Base-by-base conservation (phyloP, 306 rosid genomes). In the Prunus mira region DNA sequence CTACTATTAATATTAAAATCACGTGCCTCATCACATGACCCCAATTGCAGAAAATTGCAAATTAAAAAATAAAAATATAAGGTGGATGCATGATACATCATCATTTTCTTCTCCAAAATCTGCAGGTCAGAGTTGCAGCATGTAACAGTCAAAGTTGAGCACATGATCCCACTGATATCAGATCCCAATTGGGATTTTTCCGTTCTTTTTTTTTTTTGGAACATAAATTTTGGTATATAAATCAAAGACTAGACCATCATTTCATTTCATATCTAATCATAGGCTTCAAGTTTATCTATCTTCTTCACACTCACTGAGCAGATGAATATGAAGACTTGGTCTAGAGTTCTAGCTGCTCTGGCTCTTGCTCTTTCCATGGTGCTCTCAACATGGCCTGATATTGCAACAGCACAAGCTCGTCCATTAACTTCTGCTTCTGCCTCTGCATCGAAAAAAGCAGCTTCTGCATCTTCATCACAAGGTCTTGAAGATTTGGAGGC, bases 1-100 rank as follows among this genome's bases (percentile, higher is more conserved):
- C 55, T 52, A 30, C 5, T 78, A 68, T 63, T 38, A 83, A 68
- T 67, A 61, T 66, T 73, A 82, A n/a, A 24, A 79, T 72, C 96
- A 88, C 86, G 86, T 88, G 96, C 87, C 77, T 58, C 28, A 71
- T 82, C 89, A 88, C 93, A 85, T 88, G 91, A 81, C 28, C 69
- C 56, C 68, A 45, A 46, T 64, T 19, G 60, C 68, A 54, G 50
- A 72, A 68, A 12, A 71, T 7, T 38, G 43, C 43, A 38, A 7
- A 38, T 7, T 1, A 38, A 38, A 38, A 38, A 7, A 38, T 38
- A 38, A 1, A 38, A 38, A 38, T 38, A 7, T 7, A 38, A 7
- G 43, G 43, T 38, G 9, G 43, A 38, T 38, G 1, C 43, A 46
- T 27, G 19, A 19, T 56, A 28, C 13, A 41, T 69, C 67, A 73